A percentile compares a stretch with the other conserved stretches of the same genome.
phyloP scores from a whole-genome alignment of 176 grass and related monocot species.

The Panicum miliaceum region DNA sequence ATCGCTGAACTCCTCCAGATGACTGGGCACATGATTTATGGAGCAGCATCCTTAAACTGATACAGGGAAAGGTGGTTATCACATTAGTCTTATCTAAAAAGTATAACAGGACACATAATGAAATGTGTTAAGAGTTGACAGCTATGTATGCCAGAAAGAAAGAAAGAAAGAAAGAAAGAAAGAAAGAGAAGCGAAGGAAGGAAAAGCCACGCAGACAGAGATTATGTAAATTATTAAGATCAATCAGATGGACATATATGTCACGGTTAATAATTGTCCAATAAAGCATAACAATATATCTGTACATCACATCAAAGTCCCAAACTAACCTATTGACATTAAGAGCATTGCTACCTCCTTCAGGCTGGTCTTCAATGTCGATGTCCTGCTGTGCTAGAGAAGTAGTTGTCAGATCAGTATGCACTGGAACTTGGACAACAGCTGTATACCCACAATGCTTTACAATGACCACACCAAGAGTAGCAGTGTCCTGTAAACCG shows the following conservation, averaged over 20 bases:
- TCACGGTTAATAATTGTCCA: slow-evolving; percentile 4
- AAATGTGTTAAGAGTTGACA: neutral
- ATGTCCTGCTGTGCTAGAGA: slow-evolving; percentile 59
- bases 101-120: slow-evolving; percentile 23
- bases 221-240: slow-evolving; percentile 29
- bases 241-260: neutral
- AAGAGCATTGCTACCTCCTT: slow-evolving; percentile 86
- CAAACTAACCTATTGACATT: slow-evolving; percentile 88
- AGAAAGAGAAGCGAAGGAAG: neutral
- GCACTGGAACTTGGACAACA: slow-evolving; percentile 86
- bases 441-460: slow-evolving; percentile 94
- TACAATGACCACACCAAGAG: slow-evolving; percentile 88
- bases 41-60: slow-evolving; percentile 95
- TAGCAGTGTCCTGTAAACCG: slow-evolving; percentile 79
- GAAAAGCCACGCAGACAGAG: slow-evolving; percentile 12
- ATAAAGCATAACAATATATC: slow-evolving; percentile 25
- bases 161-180: neutral
- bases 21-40: slow-evolving; percentile 60
- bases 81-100: slow-evolving; percentile 30
- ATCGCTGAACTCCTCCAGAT: slow-evolving; percentile 55
- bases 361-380: slow-evolving; percentile 88
- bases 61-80: slow-evolving; percentile 32
- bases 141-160: neutral
- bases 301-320: slow-evolving; percentile 16
- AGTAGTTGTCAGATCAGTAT: slow-evolving; percentile 51